Evolutionary conservation across 1,284 basidiomycete species (phyloP).

Genomic region (Leccinum subspadiceum): DNA sequence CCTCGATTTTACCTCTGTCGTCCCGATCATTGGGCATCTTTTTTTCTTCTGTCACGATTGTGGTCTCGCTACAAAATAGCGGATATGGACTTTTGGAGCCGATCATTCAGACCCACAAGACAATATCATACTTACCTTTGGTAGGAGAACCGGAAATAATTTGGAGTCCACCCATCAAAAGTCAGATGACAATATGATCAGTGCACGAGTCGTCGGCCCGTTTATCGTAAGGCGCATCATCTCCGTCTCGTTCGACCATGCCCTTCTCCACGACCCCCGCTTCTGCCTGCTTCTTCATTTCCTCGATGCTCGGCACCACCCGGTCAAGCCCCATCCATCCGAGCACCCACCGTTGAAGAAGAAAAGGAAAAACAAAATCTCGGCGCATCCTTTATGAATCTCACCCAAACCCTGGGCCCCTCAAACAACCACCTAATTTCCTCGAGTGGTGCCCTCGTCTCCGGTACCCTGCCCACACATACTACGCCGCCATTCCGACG

Average conservation of each 20-base stretch:
- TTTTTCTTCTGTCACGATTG: slow-evolving; percentile 67
- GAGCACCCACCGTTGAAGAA: slow-evolving; percentile 32
- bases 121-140: neutral
- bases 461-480: slow-evolving; percentile 45
- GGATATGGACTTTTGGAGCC: neutral
- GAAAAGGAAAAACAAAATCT: slow-evolving; percentile 16
- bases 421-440: slow-evolving; percentile 48
- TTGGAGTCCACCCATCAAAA: neutral
- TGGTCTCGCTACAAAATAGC: slow-evolving; percentile 60
- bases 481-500: slow-evolving; percentile 39
- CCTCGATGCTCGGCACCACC: slow-evolving; percentile 30
- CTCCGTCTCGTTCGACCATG: neutral
- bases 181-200: slow-evolving; percentile 4
- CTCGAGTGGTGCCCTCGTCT: slow-evolving; percentile 48
- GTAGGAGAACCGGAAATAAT: neutral
- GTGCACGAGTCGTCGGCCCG: neutral
- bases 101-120: neutral
- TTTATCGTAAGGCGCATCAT: slow-evolving; percentile 1
- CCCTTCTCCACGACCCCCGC: neutral
- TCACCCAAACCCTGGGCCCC: slow-evolving; percentile 35
- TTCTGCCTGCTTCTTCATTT: slow-evolving; percentile 22
- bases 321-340: slow-evolving; percentile 19
- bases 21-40: slow-evolving; percentile 91
- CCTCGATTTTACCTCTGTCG: slow-evolving; percentile 64
- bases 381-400: slow-evolving; percentile 46